Evolutionary conservation across 371 early-diverging fungal species (phyloP).

Genomic region (Apophysomyces trapeziformis): DNA sequence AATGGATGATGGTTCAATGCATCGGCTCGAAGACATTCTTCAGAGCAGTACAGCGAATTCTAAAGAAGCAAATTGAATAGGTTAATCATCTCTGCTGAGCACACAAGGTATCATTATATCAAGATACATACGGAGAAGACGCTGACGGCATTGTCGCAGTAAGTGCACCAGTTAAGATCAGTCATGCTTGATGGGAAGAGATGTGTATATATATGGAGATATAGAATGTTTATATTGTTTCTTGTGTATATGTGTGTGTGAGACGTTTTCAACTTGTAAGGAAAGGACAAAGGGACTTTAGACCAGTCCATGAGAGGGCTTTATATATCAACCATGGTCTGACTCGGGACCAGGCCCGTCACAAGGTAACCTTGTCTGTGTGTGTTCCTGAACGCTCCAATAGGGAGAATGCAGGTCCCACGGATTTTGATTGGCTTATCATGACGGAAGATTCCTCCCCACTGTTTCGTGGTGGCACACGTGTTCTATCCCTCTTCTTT

Average conservation of each 20-base stretch:
- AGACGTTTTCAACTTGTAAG: not conserved
- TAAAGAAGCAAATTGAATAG: slow-evolving; percentile 5
- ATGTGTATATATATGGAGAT: too few relatives aligned
- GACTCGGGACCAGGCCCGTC: slow-evolving; percentile 10
- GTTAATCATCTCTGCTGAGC: not conserved
- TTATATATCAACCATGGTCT: not conserved
- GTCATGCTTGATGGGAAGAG: not conserved
- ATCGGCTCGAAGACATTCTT: slow-evolving; percentile 33
- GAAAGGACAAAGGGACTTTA: not conserved
- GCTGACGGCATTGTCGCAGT: slow-evolving; percentile 43
- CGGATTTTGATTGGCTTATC: slow-evolving; percentile 15
- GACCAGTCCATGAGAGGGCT: not conserved
- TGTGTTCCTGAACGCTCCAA: slow-evolving; percentile 9
- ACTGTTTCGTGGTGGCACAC: slow-evolving; percentile 14
- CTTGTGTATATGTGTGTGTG: not conserved
- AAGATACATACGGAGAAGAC: slow-evolving; percentile 12
- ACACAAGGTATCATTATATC: too few relatives aligned
- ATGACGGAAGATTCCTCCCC: slow-evolving; percentile 17
- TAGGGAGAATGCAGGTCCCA: slow-evolving; percentile 9
- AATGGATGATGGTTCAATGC: slow-evolving; percentile 32
- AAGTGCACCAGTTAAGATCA: slow-evolving; percentile 44
- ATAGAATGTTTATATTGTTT: too few relatives aligned
- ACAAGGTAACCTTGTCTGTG: slow-evolving; percentile 12
- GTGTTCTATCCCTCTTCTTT: slow-evolving; percentile 8
- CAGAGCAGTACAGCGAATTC: slow-evolving; percentile 40